A percentile compares a stretch with the other conserved stretches of the same genome.
Conservation (phyloP, 2,329 filamentous ascomycete species). For the Biscogniauxia marginata region DNA sequence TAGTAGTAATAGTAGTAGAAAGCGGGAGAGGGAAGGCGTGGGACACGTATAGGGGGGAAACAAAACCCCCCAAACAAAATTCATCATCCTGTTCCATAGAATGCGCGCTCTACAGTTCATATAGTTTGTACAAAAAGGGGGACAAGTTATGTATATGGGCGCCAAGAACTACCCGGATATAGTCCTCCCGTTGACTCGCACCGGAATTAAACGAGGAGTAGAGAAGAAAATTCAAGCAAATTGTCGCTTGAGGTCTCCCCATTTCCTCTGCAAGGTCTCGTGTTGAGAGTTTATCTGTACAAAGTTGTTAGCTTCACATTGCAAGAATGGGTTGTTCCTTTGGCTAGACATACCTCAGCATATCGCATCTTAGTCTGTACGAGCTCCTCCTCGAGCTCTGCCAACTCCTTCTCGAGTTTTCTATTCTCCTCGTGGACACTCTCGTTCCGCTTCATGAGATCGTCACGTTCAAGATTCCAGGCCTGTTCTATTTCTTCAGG, state of each 20-base stretch:
- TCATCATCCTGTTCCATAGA: slow-evolving; percentile 1
- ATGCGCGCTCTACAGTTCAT: slow-evolving; percentile 9
- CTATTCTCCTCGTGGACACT: slow-evolving; percentile 94
- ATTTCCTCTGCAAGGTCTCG: slow-evolving; percentile 72
- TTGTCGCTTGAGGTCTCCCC: slow-evolving; percentile 68
- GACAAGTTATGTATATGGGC: neutral
- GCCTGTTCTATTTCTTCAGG: slow-evolving; percentile 82
- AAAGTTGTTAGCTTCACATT: slow-evolving; percentile 4
- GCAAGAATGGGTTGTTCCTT: neutral
- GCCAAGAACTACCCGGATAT: slow-evolving; percentile 1
- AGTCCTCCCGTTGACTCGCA: neutral
- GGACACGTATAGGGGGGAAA: neutral
- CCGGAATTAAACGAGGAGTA: no score
- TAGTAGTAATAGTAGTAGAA: neutral
- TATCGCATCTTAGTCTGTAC: slow-evolving; percentile 93
- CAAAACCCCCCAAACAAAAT: neutral
- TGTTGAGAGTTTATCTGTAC: slow-evolving; percentile 67
- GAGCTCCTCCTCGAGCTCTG: slow-evolving; percentile 87
- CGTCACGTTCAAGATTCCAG: slow-evolving; percentile 82
- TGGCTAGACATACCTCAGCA: slow-evolving; percentile 75
- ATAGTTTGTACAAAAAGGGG: slow-evolving; percentile 20
- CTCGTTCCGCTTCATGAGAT: slow-evolving; percentile 86
- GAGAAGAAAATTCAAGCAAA: slow-evolving; percentile 40
- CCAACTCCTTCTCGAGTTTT: slow-evolving; percentile 81
- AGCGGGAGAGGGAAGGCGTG: neutral